Evolutionary conservation across 1,284 basidiomycete genomes (phyloP).

Genomic region (Ceratobasidium sp.): DNA sequence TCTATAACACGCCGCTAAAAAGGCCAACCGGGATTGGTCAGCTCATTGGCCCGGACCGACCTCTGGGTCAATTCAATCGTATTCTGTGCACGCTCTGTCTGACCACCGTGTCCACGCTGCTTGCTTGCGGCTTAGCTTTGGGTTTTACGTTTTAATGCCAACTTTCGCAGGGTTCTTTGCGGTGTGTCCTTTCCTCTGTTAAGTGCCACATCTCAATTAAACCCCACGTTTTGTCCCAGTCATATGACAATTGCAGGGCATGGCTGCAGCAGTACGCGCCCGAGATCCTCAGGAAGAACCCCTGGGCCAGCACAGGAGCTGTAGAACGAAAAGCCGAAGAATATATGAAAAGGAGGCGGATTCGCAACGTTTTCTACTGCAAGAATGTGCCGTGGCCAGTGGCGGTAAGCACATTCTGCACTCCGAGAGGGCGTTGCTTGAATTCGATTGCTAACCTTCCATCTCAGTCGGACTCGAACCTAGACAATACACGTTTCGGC

Average conservation of each 20-base stretch:
- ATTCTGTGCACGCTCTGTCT: too few relatives aligned
- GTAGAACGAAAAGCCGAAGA: not conserved
- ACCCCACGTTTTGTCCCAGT: not conserved
- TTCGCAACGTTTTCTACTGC: not conserved
- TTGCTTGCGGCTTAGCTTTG: too few relatives aligned
- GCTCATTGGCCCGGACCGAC: too few relatives aligned
- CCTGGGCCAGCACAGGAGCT: not conserved
- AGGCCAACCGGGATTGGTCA: too few relatives aligned
- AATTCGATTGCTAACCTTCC: not conserved
- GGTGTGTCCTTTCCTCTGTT: not conserved
- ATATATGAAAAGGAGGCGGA: not conserved
- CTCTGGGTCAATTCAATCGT: too few relatives aligned
- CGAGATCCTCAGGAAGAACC: not conserved
- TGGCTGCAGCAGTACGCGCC: not conserved
- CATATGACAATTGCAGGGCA: not conserved
- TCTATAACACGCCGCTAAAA: too few relatives aligned
- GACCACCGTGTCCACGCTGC: too few relatives aligned
- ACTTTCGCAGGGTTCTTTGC: not conserved
- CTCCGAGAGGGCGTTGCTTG: too few relatives aligned
- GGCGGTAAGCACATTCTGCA: too few relatives aligned
- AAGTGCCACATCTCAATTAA: not conserved
- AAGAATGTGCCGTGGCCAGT: not conserved
- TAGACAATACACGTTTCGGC: not conserved
- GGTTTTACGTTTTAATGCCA: too few relatives aligned
- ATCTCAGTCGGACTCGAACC: too few relatives aligned